Conservation (phyloP, 2,329 filamentous ascomycete genomes). For the Tolypocladium paradoxum region DNA sequence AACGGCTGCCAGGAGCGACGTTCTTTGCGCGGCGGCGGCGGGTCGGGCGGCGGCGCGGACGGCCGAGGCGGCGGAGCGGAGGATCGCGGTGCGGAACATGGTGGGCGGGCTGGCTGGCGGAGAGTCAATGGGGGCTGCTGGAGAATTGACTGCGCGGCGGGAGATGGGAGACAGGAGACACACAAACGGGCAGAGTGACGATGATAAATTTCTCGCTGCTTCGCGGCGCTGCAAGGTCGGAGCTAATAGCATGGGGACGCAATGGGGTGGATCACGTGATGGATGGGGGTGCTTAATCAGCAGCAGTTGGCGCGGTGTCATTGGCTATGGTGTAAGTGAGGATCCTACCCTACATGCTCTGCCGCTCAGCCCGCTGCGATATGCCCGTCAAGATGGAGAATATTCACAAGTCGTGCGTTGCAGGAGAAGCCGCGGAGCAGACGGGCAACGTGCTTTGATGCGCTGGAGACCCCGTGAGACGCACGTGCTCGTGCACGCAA, state of each 20-base stretch:
- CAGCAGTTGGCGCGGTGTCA: background rate
- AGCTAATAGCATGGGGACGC: slow-evolving; percentile 10
- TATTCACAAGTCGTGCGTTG: too few relatives aligned
- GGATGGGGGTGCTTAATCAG: slow-evolving; percentile 1
- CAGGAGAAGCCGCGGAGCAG: too few relatives aligned
- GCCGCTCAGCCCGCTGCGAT: too few relatives aligned
- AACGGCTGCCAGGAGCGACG: slow-evolving; percentile 48
- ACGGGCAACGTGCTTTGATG: too few relatives aligned
- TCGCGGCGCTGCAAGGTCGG: slow-evolving; percentile 16
- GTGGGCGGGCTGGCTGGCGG: slow-evolving; percentile 3
- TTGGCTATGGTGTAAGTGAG: slow-evolving; percentile 3
- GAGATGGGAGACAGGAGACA: slow-evolving; percentile 1
- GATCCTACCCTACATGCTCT: too few relatives aligned
- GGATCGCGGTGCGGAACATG: slow-evolving; percentile 85
- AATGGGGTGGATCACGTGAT: slow-evolving; percentile 6
- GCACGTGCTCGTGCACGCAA: too few relatives aligned
- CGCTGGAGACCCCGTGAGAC: too few relatives aligned
- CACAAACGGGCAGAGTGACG: slow-evolving; percentile 9
- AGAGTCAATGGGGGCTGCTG: slow-evolving; percentile 4
- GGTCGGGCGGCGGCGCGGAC: slow-evolving; percentile 37
- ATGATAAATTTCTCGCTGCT: slow-evolving; percentile 36
- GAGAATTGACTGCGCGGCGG: background rate
- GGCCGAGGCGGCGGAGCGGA: slow-evolving; percentile 65
- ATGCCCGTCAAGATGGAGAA: too few relatives aligned
- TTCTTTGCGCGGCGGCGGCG: slow-evolving; percentile 39